Evolutionary conservation across 2,329 filamentous ascomycete species (phyloP).

Genomic region (Diplodia scrobiculata): DNA sequence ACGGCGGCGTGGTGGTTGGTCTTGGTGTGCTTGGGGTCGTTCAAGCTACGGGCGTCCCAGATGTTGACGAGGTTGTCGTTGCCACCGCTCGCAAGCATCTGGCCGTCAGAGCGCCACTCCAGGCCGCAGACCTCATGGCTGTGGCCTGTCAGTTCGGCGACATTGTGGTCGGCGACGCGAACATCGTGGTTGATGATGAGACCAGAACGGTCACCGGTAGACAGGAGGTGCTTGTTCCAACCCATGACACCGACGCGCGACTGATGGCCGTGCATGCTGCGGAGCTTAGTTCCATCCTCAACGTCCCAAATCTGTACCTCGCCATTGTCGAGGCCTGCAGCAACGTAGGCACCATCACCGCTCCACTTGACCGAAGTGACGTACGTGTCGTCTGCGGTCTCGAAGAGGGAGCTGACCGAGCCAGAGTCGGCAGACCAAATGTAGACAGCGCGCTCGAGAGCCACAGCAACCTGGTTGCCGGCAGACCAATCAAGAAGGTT

Average conservation of each 20-base stretch:
- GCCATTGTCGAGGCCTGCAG: slow-evolving; percentile 89
- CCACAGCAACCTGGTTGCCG: slow-evolving; percentile 96
- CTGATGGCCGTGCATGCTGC: slow-evolving; percentile 98
- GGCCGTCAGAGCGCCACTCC: slow-evolving; percentile 95
- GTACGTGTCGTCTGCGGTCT: slow-evolving; percentile 88
- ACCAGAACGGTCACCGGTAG: slow-evolving; percentile 89
- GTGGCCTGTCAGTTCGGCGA: slow-evolving; percentile 94
- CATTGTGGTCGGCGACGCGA: slow-evolving; percentile 95
- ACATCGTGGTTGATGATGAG: slow-evolving; percentile 99
- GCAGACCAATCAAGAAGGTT: slow-evolving; percentile 99
- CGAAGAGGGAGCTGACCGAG: slow-evolving; percentile 81
- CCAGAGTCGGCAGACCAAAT: slow-evolving; percentile 98
- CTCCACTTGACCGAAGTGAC: slow-evolving; percentile 99
- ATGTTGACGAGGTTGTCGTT: slow-evolving; percentile 99
- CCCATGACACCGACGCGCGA: slow-evolving; percentile 95
- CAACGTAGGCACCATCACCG: slow-evolving; percentile 92
- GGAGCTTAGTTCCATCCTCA: slow-evolving; percentile 89
- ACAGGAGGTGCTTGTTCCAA: slow-evolving; percentile 98
- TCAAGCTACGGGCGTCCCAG: slow-evolving; percentile 93
- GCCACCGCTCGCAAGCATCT: slow-evolving; percentile 93
- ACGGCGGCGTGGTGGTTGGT: slow-evolving; percentile 99
- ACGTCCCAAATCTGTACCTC: slow-evolving; percentile 99
- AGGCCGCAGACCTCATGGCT: slow-evolving; percentile 97
- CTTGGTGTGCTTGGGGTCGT: slow-evolving; percentile 97
- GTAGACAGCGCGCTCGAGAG: slow-evolving; percentile 94